Evolutionary conservation across 1,284 basidiomycete genomes (phyloP).

Genomic region (Sphagnurus paluster): DNA sequence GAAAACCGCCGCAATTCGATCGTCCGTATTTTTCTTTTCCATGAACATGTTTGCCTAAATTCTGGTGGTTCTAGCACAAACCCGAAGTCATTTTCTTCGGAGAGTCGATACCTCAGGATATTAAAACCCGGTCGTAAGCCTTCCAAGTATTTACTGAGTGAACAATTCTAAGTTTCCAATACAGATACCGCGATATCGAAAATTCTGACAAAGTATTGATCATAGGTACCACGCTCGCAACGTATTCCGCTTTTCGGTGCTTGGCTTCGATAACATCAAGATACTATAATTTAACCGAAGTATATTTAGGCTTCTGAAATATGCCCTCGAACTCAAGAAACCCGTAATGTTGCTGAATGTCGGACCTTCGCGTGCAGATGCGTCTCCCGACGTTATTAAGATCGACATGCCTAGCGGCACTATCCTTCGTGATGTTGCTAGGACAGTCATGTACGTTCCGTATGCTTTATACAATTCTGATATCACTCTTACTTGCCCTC

Average conservation of each 20-base stretch:
- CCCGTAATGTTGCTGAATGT: slow-evolving; percentile 81
- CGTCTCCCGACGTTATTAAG: slow-evolving; percentile 70
- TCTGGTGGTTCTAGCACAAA: slow-evolving; percentile 60
- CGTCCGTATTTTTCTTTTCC: slow-evolving; percentile 35
- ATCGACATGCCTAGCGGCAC: slow-evolving; percentile 72
- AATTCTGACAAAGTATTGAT: slow-evolving; percentile 69
- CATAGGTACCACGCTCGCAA: slow-evolving; percentile 88
- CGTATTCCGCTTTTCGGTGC: slow-evolving; percentile 87
- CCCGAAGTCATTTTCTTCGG: slow-evolving; percentile 89
- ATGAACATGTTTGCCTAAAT: neutral
- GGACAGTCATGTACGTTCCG: slow-evolving; percentile 51
- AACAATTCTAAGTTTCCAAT: neutral
- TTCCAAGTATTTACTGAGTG: neutral
- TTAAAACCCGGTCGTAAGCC: slow-evolving; percentile 73
- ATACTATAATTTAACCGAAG: neutral
- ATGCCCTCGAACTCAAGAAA: slow-evolving; percentile 74
- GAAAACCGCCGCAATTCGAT: slow-evolving; percentile 56
- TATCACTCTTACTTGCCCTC: neutral
- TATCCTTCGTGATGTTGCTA: slow-evolving; percentile 66
- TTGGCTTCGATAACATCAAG: neutral
- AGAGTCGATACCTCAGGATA: slow-evolving; percentile 68
- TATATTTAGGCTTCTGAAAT: slow-evolving; percentile 67
- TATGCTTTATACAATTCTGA: neutral
- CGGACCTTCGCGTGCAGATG: slow-evolving; percentile 84
- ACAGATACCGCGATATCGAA: slow-evolving; percentile 47